Evolutionary conservation across 805 yeast genomes (phyloP).

Genomic region (Barnettozyma wickerhamii): DNA sequence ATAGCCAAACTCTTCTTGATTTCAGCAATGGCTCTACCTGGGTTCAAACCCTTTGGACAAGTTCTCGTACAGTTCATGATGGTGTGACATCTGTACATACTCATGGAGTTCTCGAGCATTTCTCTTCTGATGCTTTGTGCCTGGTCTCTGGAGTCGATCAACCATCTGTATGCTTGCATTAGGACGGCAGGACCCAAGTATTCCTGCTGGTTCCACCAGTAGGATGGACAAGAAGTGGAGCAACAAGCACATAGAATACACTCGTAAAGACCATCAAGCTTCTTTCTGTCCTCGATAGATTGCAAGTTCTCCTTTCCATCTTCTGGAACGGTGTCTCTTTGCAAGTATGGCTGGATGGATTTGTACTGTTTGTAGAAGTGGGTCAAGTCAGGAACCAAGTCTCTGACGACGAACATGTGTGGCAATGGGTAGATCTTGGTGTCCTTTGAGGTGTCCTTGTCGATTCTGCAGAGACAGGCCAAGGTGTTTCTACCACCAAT

Average conservation of each 20-base stretch:
- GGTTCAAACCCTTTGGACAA: conserved; percentile 98
- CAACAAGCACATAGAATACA: conserved; percentile 99
- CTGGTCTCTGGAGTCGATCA: conserved; percentile 94
- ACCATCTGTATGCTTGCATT: conserved; percentile 99
- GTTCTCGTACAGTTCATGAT: conserved; percentile 98
- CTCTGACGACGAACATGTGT: conserved; percentile 96
- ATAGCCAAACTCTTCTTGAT: conserved; percentile 87
- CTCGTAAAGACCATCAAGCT: conserved; percentile 94
- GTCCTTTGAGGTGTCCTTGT: conserved; percentile 67
- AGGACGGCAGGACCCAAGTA: conserved; percentile 98
- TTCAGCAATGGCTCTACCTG: conserved; percentile 96
- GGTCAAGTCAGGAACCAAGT: conserved; percentile 95
- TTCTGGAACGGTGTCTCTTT: conserved; percentile 67
- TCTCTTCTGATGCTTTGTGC: conserved; percentile 77
- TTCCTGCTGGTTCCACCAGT: conserved; percentile 99
- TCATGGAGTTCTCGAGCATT: conserved; percentile 94
- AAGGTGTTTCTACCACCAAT: conserved; percentile 96
- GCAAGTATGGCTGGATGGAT: conserved; percentile 95
- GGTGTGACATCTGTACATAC: conserved; percentile 97
- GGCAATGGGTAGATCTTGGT: conserved; percentile 94
- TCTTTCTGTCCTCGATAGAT: conserved; percentile 87
- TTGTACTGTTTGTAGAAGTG: conserved; percentile 98
- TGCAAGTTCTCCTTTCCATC: conserved; percentile 95
- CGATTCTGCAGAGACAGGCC: conserved; percentile 94
- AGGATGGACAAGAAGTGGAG: conserved; percentile 97